These are phyloP conservation scores for Clarireedia paspali DNA, from an alignment of 2,329 filamentous ascomycete genomes.

Conservation along the genomic window DNA sequence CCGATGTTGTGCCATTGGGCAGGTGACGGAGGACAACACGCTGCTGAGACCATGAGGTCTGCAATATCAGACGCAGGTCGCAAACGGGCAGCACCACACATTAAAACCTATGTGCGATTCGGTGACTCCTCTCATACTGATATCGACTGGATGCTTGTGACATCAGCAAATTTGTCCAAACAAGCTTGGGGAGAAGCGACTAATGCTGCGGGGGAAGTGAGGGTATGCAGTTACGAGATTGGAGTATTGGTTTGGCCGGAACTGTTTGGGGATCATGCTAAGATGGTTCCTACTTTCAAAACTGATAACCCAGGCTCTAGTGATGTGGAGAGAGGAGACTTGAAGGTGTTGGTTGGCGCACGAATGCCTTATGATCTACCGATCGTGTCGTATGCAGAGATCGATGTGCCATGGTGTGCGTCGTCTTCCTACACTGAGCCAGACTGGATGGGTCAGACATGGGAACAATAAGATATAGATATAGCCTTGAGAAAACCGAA, in stretches of 20 bases:
- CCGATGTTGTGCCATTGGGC: slow-evolving; percentile 72
- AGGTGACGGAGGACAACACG: slow-evolving; percentile 39
- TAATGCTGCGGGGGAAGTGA: slow-evolving; percentile 50
- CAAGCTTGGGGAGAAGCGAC: slow-evolving; percentile 75
- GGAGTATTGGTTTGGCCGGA: slow-evolving; percentile 78
- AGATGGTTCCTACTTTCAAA: slow-evolving; percentile 64
- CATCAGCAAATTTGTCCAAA: slow-evolving; percentile 85
- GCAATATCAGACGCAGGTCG: slow-evolving; percentile 47
- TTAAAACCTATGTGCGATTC: slow-evolving; percentile 80
- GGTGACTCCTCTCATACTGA: slow-evolving; percentile 29
- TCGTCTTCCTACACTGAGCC: slow-evolving; percentile 49
- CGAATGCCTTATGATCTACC: slow-evolving; percentile 81
- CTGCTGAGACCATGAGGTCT: not conserved
- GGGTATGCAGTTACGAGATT: slow-evolving; percentile 75
- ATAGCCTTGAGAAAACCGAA: not conserved
- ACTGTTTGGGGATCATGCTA: slow-evolving; percentile 36
- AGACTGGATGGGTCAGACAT: slow-evolving; percentile 38
- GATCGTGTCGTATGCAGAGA: slow-evolving; percentile 52
- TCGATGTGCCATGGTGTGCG: slow-evolving; percentile 72
- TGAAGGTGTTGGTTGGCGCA: slow-evolving; percentile 50
- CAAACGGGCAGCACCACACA: slow-evolving; percentile 69
- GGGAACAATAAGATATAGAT: slow-evolving; percentile 1
- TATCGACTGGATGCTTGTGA: slow-evolving; percentile 80
- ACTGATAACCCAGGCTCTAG: slow-evolving; percentile 42
- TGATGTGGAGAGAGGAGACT: slow-evolving; percentile 11